Evolutionary conservation across 208 protist genomes (phyloP), one percentile per base, ranked within the genome.

Genomic region (Porcisia hertigi): DNA sequence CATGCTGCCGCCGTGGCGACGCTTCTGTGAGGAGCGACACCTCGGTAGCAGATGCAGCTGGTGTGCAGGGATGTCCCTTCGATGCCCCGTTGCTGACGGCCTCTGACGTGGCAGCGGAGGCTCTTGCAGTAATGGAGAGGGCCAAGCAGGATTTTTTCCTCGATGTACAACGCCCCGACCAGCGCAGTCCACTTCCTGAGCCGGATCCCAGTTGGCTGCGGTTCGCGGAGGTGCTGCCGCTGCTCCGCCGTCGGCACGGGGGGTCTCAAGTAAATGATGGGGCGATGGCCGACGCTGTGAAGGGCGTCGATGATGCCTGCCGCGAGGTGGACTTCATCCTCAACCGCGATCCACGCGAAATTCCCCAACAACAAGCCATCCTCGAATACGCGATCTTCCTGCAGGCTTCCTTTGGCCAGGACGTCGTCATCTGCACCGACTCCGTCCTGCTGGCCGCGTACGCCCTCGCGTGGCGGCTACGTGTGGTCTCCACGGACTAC

Each of bases 341-440:
- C 30, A 84, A 86, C 55, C 79, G 80, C 6, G 83, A 92, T 34
- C 80, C 86, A 3, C 80, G 86, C 5, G 86, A 92, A 76, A n/a
- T 62, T 60, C 63, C 55, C 45, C 83, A 88, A 54, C 84, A 88
- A 75, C 71, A 59, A 8, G 75, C 75, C 36, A 84, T 93, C 57
- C 63, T 92, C 5, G 73, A 82, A 62, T 93, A 92, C 77, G 80
- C 86, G 14, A 25, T 87, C 25, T 86, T 77, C 71, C 73, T 92
- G 53, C 75, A 79, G 45, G 16, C 74, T 5, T 36, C 59, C n/a
- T 87, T 79, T 39, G 82, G 82, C 39, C 62, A 75, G 3, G 62
- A 67, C 59, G 78, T 94, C 41, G 76, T 85, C 4, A 66, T 95
- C 1, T 95, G 90, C 82, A 97, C 92, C 7, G 88, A 91, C 79